Percentiles rank a stretch among this genome's conserved stretches.
phyloP scores from a whole-genome alignment of 1,139 yeast genomes.

The Kodamaea derodonti region DNA sequence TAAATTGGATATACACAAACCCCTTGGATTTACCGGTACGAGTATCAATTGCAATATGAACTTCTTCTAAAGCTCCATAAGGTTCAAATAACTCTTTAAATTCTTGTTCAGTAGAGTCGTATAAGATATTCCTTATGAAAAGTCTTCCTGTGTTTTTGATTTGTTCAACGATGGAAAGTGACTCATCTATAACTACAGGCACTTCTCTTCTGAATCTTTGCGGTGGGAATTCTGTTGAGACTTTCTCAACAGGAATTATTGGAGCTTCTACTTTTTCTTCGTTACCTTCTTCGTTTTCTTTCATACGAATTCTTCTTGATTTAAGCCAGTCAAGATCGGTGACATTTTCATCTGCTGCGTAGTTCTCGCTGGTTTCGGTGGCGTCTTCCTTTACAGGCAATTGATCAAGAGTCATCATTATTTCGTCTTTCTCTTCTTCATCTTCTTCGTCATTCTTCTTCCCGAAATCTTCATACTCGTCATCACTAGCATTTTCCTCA shows the following conservation, averaged over 20 bases:
- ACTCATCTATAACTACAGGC: slow-evolving; percentile 3
- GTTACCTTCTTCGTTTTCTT: slow-evolving; percentile 39
- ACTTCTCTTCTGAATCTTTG: slow-evolving; percentile 3
- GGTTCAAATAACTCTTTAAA: slow-evolving; percentile 53
- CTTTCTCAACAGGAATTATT: slow-evolving; percentile 1
- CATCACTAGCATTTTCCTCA: slow-evolving; percentile 55
- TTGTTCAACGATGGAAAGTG: slow-evolving; percentile 26
- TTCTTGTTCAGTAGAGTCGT: slow-evolving; percentile 77
- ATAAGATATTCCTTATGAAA: slow-evolving; percentile 82
- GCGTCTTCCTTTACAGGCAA: slow-evolving; percentile 11
- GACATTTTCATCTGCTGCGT: slow-evolving; percentile 51
- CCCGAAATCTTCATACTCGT: slow-evolving; percentile 59
- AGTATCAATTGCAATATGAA: slow-evolving; percentile 87
- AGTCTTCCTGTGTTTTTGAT: slow-evolving; percentile 75
- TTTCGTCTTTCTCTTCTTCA: slow-evolving; percentile 27
- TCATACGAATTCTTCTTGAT: slow-evolving; percentile 70
- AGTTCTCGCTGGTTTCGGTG: slow-evolving; percentile 15
- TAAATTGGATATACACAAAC: slow-evolving; percentile 79
- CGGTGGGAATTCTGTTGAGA: slow-evolving; percentile 3
- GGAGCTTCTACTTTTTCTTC: slow-evolving; percentile 10
- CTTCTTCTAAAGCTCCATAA: slow-evolving; percentile 67
- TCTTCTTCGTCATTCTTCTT: slow-evolving; percentile 19
- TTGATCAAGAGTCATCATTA: slow-evolving; percentile 13
- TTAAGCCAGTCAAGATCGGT: slow-evolving; percentile 90
- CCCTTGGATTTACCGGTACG: slow-evolving; percentile 91